These are phyloP conservation scores for Dorcoceras hygrometricum DNA, from an alignment of 257 asterid genomes.

Conservation along the genomic window DNA sequence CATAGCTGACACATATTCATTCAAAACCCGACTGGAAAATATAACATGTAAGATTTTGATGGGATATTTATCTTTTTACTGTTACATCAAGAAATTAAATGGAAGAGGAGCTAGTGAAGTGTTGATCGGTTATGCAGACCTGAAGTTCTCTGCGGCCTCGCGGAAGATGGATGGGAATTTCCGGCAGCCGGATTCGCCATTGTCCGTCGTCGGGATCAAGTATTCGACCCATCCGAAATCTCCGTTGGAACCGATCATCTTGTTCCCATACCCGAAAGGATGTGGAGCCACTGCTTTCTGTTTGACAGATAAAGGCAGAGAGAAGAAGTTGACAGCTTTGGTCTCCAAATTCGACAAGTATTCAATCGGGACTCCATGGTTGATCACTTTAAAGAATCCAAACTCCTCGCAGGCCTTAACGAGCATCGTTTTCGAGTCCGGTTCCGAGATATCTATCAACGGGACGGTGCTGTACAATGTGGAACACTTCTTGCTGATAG, in stretches of 20 bases:
- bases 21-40: constrained; percentile 13
- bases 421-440: background rate
- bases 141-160: constrained; percentile 32
- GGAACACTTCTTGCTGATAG: background rate
- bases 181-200: constrained; percentile 25
- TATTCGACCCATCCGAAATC: constrained; percentile 45
- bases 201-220: constrained; percentile 32
- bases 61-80: no score
- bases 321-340: constrained; percentile 43
- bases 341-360: constrained; percentile 1
- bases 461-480: background rate
- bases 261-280: constrained; percentile 49
- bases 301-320: constrained; percentile 33
- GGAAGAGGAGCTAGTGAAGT: no score
- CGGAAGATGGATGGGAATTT: constrained; percentile 37
- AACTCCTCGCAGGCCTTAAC: background rate
- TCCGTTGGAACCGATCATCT: constrained; percentile 38
- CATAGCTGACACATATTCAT: constrained; percentile 14
- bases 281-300: constrained; percentile 38
- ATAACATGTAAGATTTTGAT: no score
- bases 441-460: background rate
- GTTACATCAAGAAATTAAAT: no score
- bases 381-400: background rate
- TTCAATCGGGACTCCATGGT: background rate
- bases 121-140: no score